phyloP scores from a whole-genome alignment of 2,329 filamentous ascomycete species.

The Fusarium equiseti region DNA sequence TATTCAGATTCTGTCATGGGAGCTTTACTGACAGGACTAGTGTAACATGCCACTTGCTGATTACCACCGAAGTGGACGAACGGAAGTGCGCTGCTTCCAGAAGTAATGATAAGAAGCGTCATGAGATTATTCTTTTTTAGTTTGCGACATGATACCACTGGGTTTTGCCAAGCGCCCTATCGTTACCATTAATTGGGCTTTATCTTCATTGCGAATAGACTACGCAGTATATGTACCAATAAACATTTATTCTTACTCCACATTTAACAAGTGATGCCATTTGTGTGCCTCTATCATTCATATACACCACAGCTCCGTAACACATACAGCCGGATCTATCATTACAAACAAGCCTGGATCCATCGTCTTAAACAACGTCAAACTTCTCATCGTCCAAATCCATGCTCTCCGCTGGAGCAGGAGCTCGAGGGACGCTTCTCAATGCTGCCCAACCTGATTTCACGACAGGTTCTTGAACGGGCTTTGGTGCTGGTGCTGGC shows the following conservation, averaged over 20 bases:
- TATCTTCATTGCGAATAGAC: background rate
- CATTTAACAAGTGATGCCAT: background rate
- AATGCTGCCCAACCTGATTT: conserved; percentile 51
- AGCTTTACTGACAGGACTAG: conserved; percentile 9
- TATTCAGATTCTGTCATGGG: accelerated
- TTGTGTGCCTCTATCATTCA: background rate
- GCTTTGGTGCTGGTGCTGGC: conserved; percentile 10
- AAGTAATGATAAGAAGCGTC: background rate
- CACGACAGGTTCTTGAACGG: conserved; percentile 30
- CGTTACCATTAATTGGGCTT: background rate
- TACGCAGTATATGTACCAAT: background rate
- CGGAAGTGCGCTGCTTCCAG: conserved; percentile 31
- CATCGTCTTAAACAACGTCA: conserved; percentile 46
- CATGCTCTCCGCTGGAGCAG: conserved; percentile 46
- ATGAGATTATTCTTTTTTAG: background rate
- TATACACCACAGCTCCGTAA: background rate
- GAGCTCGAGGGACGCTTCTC: conserved; percentile 38
- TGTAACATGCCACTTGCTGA: conserved; percentile 38
- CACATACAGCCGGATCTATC: conserved; percentile 16
- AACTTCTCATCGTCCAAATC: conserved; percentile 52
- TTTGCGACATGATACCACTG: conserved; percentile 13
- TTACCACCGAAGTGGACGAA: conserved; percentile 40
- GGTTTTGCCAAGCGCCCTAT: background rate
- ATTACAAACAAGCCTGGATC: conserved; percentile 7
- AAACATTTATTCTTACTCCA: background rate